Evolutionary conservation across 164 flowering plant species (phyloP).

Genomic region (Sextonia rubra): DNA sequence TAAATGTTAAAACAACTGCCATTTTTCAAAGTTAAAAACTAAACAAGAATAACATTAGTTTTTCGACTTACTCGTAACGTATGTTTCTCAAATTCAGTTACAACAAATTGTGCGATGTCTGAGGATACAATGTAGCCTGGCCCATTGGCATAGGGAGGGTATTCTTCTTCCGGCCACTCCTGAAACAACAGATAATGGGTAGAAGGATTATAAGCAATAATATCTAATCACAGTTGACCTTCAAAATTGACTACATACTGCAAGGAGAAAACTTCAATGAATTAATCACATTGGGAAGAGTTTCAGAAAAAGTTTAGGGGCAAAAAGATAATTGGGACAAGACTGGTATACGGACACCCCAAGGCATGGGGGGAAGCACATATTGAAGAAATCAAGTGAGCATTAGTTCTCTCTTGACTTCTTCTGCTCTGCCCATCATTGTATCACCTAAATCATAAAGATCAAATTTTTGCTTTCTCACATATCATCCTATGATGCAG

Average conservation of each 20-base stretch:
- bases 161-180: constrained; percentile 98
- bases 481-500: too few species aligned
- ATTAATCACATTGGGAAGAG: neutral
- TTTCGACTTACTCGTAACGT: constrained; percentile 51
- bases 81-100: constrained; percentile 69
- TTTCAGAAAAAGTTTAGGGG: too few species aligned
- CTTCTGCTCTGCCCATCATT: too few species aligned
- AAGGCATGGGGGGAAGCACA: too few species aligned
- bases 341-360: too few species aligned
- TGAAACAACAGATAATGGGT: constrained; percentile 19
- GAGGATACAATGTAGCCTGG: constrained; percentile 88
- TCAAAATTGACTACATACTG: neutral
- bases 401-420: too few species aligned
- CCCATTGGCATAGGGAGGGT: constrained; percentile 97
- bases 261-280: neutral
- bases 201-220: neutral
- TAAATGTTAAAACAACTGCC: neutral
- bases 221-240: neutral
- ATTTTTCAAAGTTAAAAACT: too few species aligned
- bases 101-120: constrained; percentile 74
- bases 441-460: too few species aligned
- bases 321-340: too few species aligned
- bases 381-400: too few species aligned
- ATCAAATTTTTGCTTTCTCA: too few species aligned
- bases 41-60: neutral